phyloP scores from a whole-genome alignment of 83 land plant species.

The Picea abies region DNA sequence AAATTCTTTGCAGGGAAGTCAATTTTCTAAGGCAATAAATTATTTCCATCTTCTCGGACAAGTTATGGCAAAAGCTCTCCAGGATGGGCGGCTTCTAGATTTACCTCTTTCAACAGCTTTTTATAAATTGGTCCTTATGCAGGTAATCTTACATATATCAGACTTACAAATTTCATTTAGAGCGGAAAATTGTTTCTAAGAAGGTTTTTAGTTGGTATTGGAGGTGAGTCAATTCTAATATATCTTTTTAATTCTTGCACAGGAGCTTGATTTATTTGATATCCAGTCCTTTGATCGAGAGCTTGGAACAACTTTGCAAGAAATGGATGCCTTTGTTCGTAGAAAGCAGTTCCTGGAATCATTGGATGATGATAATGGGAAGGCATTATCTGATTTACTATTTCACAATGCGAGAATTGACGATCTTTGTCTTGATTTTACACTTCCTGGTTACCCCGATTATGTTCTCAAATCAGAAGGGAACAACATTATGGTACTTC shows the following conservation, averaged over 20 bases:
- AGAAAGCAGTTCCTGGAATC: slow-evolving; percentile 41
- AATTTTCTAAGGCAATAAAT: slow-evolving; percentile 60
- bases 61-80: slow-evolving; percentile 88
- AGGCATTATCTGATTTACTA: slow-evolving; percentile 14
- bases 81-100: slow-evolving; percentile 94
- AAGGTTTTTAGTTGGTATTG: neutral
- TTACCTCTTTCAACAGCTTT: slow-evolving; percentile 86
- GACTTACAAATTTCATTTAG: neutral
- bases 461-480: slow-evolving; percentile 43
- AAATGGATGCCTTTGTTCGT: slow-evolving; percentile 49
- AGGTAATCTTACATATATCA: slow-evolving; percentile 48
- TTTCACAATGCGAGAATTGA: slow-evolving; percentile 46
- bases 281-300: slow-evolving; percentile 47
- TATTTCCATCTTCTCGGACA: slow-evolving; percentile 84
- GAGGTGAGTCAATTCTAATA: neutral
- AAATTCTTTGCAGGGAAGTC: slow-evolving; percentile 32
- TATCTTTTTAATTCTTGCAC: slow-evolving; percentile 16
- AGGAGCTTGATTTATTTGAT: slow-evolving; percentile 78
- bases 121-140: slow-evolving; percentile 90
- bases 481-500: slow-evolving; percentile 50
- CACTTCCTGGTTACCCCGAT: slow-evolving; percentile 58
- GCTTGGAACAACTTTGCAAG: slow-evolving; percentile 43
- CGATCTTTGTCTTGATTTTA: slow-evolving; percentile 57
- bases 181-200: neutral
- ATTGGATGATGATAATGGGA: slow-evolving; percentile 6